Conservation (phyloP, 208 protist species). For the Leishmania major region DNA sequence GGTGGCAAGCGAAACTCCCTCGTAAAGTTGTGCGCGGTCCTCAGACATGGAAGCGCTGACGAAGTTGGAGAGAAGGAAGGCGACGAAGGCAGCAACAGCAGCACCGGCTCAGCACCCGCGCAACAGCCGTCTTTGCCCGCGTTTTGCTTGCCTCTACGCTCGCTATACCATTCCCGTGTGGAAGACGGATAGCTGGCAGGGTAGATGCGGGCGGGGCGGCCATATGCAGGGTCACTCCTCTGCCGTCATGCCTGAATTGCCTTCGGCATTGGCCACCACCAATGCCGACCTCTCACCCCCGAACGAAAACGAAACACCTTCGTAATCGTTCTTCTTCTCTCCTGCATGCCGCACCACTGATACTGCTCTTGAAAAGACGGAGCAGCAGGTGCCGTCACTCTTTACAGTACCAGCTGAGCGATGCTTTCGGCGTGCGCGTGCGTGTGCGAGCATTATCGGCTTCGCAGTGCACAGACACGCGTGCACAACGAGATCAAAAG, state of each 20-base stretch:
- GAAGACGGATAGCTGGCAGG: background rate
- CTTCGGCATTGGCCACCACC: background rate
- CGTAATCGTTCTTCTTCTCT: background rate
- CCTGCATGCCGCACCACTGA: background rate
- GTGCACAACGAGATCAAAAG: background rate
- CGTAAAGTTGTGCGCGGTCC: background rate
- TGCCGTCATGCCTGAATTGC: background rate
- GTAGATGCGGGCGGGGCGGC: background rate
- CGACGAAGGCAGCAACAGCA: background rate
- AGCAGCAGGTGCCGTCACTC: background rate
- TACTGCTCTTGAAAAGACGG: background rate
- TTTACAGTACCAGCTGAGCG: no score
- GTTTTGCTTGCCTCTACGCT: background rate
- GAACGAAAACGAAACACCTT: background rate
- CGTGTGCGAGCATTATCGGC: background rate
- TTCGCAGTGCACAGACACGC: background rate
- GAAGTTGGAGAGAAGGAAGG: background rate
- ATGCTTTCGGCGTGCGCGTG: background rate
- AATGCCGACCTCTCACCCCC: background rate
- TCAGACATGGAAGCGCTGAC: background rate
- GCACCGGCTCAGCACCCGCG: background rate
- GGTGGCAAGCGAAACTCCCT: background rate
- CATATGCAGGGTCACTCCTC: background rate
- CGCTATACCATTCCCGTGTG: background rate
- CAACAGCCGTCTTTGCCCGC: background rate